Evolutionary conservation across 2,329 filamentous ascomycete genomes (phyloP).

Genomic region (Torrubiellomyces zombiae): DNA sequence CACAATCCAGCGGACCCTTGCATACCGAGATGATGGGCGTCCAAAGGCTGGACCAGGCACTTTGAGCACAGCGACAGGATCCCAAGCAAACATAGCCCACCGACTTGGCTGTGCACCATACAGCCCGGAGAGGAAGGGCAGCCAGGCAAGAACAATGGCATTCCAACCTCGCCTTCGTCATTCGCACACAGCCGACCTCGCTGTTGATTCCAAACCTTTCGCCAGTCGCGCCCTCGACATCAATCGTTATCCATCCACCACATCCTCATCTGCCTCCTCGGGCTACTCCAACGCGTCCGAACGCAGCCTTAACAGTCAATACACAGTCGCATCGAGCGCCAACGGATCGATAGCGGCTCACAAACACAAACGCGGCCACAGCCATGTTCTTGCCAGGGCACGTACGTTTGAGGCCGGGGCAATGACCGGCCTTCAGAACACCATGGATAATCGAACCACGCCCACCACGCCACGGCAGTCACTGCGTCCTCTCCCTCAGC

Average conservation of each 20-base stretch:
- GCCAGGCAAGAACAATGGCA: constrained; percentile 29
- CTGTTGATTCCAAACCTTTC: constrained; percentile 10
- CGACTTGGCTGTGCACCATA: constrained; percentile 1
- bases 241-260: constrained; percentile 50
- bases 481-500: constrained; percentile 55
- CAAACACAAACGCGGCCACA: constrained; percentile 55
- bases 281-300: constrained; percentile 46
- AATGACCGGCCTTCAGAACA: constrained; percentile 24
- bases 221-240: constrained; percentile 27
- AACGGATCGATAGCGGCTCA: constrained; percentile 25
- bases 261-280: constrained; percentile 55
- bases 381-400: constrained; percentile 46
- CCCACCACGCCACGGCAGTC: constrained; percentile 60
- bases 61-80: too few relatives aligned
- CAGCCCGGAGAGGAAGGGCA: constrained; percentile 7
- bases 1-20: too few relatives aligned
- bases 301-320: constrained; percentile 40
- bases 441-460: constrained; percentile 51
- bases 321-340: constrained; percentile 52
- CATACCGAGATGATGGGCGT: too few relatives aligned
- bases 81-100: not conserved
- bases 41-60: too few relatives aligned
- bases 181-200: constrained; percentile 30
- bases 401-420: constrained; percentile 27
- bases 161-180: constrained; percentile 41